Evolutionary conservation across 345 rosid genomes (phyloP).

Genomic region (Boechera stricta): DNA sequence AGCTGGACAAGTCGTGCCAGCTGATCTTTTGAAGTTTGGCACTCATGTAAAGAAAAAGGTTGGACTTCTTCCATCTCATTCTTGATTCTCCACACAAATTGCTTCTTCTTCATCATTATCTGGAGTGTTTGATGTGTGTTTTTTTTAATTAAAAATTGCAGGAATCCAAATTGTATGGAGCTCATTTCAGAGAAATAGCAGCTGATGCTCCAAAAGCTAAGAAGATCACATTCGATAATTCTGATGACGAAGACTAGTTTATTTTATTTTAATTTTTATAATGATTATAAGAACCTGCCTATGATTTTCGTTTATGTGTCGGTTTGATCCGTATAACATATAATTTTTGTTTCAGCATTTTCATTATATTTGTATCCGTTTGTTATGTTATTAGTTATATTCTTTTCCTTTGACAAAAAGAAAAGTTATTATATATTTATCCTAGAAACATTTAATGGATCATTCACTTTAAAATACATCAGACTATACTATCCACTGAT

Average conservation of each 20-base stretch:
- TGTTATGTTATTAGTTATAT: background rate
- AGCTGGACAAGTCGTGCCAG: slow-evolving; percentile 90
- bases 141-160: slow-evolving; percentile 39
- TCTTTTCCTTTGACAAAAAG: background rate
- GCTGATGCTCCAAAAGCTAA: slow-evolving; percentile 91
- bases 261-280: background rate
- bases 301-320: slow-evolving; percentile 8
- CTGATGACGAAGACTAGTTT: slow-evolving; percentile 73
- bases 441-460: background rate
- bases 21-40: slow-evolving; percentile 81
- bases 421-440: background rate
- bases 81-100: background rate
- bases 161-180: slow-evolving; percentile 97
- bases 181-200: slow-evolving; percentile 86
- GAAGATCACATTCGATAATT: slow-evolving; percentile 69
- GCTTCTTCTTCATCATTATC: slow-evolving; percentile 1
- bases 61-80: background rate
- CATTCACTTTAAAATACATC: background rate
- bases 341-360: slow-evolving; percentile 17
- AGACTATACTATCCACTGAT: no score
- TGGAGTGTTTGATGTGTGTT: slow-evolving; percentile 27
- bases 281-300: background rate
- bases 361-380: slow-evolving; percentile 15
- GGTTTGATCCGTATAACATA: slow-evolving; percentile 30
- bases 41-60: slow-evolving; percentile 98